phyloP scores from a whole-genome alignment of 2,329 filamentous ascomycete genomes.

The Colletotrichum siamense region DNA sequence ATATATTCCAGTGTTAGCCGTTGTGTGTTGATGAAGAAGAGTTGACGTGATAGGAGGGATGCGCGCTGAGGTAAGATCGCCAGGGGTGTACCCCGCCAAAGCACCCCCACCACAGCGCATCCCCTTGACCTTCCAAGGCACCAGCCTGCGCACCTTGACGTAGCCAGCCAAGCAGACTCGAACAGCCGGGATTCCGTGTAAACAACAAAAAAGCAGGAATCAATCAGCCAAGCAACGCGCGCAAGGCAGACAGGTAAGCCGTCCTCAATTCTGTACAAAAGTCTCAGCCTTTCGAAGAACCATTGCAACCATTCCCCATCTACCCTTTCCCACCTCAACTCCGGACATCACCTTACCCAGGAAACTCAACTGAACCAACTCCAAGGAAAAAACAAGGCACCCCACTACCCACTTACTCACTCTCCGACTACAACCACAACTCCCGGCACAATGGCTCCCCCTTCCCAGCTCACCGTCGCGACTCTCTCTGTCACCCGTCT shows the following conservation, averaged over 20 bases:
- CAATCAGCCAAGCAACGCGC: neutral
- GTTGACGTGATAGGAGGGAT: neutral
- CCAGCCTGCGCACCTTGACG: conserved; percentile 7
- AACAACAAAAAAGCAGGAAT: conserved; percentile 14
- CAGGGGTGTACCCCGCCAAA: conserved; percentile 11
- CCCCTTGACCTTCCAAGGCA: conserved; percentile 11
- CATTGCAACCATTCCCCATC: neutral
- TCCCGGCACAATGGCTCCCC: conserved; percentile 69
- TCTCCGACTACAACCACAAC: neutral
- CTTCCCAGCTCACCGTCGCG: conserved; percentile 77
- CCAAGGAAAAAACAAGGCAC: neutral
- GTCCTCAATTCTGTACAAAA: neutral
- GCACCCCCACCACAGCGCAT: neutral
- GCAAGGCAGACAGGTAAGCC: neutral
- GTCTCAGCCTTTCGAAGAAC: neutral
- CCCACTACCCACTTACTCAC: neutral
- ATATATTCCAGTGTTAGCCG: neutral
- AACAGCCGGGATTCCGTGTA: conserved; percentile 12
- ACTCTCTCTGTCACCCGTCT: conserved; percentile 82
- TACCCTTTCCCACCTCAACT: neutral
- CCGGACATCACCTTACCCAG: neutral
- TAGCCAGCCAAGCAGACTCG: conserved; percentile 12
- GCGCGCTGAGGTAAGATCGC: conserved; percentile 7
- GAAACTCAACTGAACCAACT: neutral
- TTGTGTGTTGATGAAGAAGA: neutral